Evolutionary conservation across 202 grass and related monocot species (phyloP).

Genomic region (Eragrostis tef): DNA sequence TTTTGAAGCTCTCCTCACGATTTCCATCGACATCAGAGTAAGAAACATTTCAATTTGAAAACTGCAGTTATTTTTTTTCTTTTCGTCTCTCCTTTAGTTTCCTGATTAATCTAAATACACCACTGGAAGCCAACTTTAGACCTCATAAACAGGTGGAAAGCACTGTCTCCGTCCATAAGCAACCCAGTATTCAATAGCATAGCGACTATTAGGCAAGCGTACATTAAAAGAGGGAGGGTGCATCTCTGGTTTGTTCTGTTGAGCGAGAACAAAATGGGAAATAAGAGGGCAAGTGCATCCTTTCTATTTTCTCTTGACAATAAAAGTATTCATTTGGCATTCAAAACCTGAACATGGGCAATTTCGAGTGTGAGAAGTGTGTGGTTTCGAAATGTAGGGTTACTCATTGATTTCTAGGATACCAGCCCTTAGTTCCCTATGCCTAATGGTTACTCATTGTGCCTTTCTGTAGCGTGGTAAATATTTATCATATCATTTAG

Average conservation of each 20-base stretch:
- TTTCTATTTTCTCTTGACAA: background rate
- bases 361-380: background rate
- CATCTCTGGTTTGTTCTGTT: background rate
- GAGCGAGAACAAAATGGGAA: background rate
- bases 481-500: constrained; percentile 19
- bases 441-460: background rate
- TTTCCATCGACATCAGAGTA: constrained; percentile 88
- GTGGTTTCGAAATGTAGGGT: background rate
- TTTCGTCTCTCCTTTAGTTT: constrained; percentile 18
- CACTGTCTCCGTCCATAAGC: background rate
- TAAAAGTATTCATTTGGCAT: background rate
- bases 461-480: constrained; percentile 9
- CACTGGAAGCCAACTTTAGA: background rate
- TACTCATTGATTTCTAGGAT: background rate
- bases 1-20: constrained; percentile 90
- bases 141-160: background rate
- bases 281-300: background rate
- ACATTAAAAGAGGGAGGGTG: background rate
- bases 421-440: background rate
- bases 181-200: background rate
- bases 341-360: background rate
- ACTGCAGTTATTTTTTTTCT: constrained; percentile 20
- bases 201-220: background rate
- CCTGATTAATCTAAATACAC: constrained; percentile 12
- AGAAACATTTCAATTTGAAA: constrained; percentile 49